A percentile compares a stretch with the other conserved stretches of the same genome.
Conservation (phyloP, 768 basidiomycete species). For the Mrakia hoshinonis region DNA sequence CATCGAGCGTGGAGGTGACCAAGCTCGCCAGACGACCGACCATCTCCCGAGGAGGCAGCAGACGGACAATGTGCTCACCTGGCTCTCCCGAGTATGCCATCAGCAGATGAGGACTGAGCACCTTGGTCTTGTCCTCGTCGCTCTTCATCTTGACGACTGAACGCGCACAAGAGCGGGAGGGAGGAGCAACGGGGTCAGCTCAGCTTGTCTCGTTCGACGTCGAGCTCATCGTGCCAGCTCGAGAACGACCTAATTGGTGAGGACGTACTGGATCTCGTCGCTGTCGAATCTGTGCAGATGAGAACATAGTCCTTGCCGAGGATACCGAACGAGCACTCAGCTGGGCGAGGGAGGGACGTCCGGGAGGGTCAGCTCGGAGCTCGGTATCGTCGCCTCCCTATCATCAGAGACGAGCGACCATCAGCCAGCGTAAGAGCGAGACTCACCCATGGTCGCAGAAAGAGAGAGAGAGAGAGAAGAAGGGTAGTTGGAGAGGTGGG, state of each 20-base stretch:
- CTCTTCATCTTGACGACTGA: conserved; percentile 89
- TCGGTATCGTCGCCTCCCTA: too few relatives aligned
- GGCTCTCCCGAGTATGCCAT: conserved; percentile 95
- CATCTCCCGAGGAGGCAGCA: too few relatives aligned
- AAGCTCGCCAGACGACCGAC: not conserved
- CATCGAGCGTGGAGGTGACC: conserved; percentile 7
- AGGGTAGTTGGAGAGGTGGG: too few relatives aligned
- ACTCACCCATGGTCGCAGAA: too few relatives aligned
- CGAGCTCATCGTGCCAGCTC: not conserved
- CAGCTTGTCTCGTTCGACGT: not conserved
- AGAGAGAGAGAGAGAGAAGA: too few relatives aligned
- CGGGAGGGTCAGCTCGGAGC: too few relatives aligned
- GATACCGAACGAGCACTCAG: conserved; percentile 82
- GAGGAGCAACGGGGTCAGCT: not conserved
- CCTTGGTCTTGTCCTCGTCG: conserved; percentile 94
- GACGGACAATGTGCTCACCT: too few relatives aligned
- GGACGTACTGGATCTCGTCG: conserved; percentile 55
- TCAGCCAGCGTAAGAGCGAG: too few relatives aligned
- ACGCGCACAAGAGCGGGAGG: too few relatives aligned
- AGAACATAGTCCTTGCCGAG: conserved; percentile 90
- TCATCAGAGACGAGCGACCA: too few relatives aligned
- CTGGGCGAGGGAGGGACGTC: too few relatives aligned
- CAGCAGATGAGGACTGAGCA: conserved; percentile 76
- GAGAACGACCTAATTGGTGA: not conserved
- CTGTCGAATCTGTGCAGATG: conserved; percentile 80